Conservation (phyloP, 2,329 filamentous ascomycete genomes). For the Raffaelea arxii region DNA sequence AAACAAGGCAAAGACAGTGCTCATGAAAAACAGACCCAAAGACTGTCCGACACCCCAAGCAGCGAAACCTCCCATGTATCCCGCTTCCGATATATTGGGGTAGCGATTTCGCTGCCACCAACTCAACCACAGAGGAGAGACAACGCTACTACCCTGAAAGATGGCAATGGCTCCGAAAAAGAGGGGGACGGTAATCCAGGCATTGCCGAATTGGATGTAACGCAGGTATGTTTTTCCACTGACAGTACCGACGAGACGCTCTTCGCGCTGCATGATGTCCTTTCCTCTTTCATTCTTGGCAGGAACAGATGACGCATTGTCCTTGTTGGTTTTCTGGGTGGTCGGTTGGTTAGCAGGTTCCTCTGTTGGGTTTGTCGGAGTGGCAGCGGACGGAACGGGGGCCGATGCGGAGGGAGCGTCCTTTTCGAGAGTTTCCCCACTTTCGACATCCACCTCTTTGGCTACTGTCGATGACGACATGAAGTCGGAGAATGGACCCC, state of each 20-base stretch:
- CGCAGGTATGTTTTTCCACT: constrained; percentile 52
- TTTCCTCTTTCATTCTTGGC: constrained; percentile 5
- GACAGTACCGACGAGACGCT: constrained; percentile 49
- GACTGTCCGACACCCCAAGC: constrained; percentile 45
- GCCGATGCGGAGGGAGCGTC: too few relatives aligned
- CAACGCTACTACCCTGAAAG: constrained; percentile 52
- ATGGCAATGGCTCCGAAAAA: constrained; percentile 40
- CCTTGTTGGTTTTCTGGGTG: too few relatives aligned
- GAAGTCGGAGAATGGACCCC: background rate
- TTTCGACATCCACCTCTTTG: too few relatives aligned
- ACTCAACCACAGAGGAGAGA: constrained; percentile 57
- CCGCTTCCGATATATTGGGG: constrained; percentile 22
- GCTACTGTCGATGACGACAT: background rate
- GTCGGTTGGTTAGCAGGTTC: too few relatives aligned
- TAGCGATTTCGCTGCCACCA: constrained; percentile 56
- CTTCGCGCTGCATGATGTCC: constrained; percentile 43
- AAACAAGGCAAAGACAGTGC: constrained; percentile 38
- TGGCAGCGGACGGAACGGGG: background rate
- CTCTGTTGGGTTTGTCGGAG: too few relatives aligned
- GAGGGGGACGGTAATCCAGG: constrained; percentile 44
- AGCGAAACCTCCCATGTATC: constrained; percentile 49
- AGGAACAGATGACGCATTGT: too few relatives aligned
- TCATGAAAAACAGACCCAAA: constrained; percentile 50
- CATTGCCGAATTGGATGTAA: constrained; percentile 52
- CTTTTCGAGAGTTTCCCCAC: too few relatives aligned